These are phyloP conservation scores for Candida peoriensis DNA, from an alignment of 805 yeast genomes.

Conservation along the genomic window DNA sequence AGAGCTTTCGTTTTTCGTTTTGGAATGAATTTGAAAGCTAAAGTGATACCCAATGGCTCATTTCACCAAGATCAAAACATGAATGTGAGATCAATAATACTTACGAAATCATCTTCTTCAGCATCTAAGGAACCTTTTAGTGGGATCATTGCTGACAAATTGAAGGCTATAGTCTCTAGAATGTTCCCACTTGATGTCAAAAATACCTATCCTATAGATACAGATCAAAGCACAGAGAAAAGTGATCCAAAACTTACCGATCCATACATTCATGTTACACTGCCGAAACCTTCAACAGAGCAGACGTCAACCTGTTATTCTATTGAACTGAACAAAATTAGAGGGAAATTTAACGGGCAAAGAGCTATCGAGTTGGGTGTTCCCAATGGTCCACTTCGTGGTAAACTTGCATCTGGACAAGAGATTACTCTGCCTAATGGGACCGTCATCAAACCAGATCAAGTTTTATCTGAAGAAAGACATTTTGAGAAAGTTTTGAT, in stretches of 20 bases:
- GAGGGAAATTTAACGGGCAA: constrained; percentile 71
- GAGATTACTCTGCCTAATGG: constrained; percentile 58
- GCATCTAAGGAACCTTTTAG: constrained; percentile 6
- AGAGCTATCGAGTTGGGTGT: constrained; percentile 69
- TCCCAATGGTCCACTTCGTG: constrained; percentile 56
- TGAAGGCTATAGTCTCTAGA: constrained; percentile 32
- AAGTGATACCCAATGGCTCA: constrained; percentile 19
- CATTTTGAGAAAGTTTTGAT: constrained; percentile 56
- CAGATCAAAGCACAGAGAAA: constrained; percentile 15
- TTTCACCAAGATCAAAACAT: constrained; percentile 31
- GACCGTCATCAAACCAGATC: constrained; percentile 51
- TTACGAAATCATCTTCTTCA: constrained; percentile 1
- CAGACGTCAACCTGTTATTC: constrained; percentile 55
- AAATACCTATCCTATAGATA: constrained; percentile 31
- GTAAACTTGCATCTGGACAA: constrained; percentile 54
- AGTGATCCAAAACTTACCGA: constrained; percentile 32
- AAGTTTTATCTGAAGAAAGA: constrained; percentile 65
- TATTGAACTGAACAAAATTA: constrained; percentile 55
- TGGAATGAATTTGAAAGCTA: constrained; percentile 48
- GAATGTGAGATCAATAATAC: constrained; percentile 12
- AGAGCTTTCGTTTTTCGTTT: constrained; percentile 79
- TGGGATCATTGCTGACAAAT: constrained; percentile 1
- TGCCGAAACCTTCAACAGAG: constrained; percentile 24
- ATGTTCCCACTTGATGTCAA: constrained; percentile 55
- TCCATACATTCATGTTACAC: constrained; percentile 30